A percentile compares a stretch with the other conserved stretches of the same genome.
Evolutionary conservation across 306 rosid genomes (phyloP).

Genomic region (Carpinus viminea): DNA sequence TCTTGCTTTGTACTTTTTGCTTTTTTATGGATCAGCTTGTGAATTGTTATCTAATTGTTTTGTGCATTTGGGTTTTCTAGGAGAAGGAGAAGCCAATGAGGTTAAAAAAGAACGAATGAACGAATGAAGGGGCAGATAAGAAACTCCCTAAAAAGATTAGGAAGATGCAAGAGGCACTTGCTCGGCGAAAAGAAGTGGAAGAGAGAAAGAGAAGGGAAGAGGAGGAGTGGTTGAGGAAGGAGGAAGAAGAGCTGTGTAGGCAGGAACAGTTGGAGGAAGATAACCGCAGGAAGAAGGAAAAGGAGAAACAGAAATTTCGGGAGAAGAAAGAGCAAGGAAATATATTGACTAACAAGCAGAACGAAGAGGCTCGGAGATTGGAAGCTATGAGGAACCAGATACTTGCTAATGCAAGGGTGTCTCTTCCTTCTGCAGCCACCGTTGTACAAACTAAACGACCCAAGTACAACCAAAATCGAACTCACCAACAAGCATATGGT

Average conservation of each 20-base stretch:
- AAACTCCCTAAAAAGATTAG: conserved; percentile 96
- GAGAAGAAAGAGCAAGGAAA: conserved; percentile 74
- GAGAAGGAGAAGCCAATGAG: too few relatives aligned
- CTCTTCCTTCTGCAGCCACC: conserved; percentile 49
- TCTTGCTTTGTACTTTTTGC: too few relatives aligned
- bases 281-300: conserved; percentile 77
- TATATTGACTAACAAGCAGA: conserved; percentile 73
- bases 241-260: conserved; percentile 79
- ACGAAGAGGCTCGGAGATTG: conserved; percentile 71
- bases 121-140: conserved; percentile 75
- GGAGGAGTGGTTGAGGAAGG: conserved; percentile 82
- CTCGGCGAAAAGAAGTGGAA: conserved; percentile 83
- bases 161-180: conserved; percentile 96
- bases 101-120: conserved; percentile 62
- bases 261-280: conserved; percentile 87
- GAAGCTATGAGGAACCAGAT: conserved; percentile 86
- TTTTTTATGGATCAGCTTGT: too few relatives aligned
- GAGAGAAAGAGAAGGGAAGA: conserved; percentile 78
- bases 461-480: conserved; percentile 61
- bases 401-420: conserved; percentile 52
- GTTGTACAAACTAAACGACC: conserved; percentile 65
- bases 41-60: too few relatives aligned
- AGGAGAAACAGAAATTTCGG: conserved; percentile 77
- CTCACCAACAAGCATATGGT: conserved; percentile 56
- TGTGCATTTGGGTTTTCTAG: too few relatives aligned